These are phyloP conservation scores for Phtheirospermum japonicum DNA, from an alignment of 257 asterid genomes.

Conservation along the genomic window DNA sequence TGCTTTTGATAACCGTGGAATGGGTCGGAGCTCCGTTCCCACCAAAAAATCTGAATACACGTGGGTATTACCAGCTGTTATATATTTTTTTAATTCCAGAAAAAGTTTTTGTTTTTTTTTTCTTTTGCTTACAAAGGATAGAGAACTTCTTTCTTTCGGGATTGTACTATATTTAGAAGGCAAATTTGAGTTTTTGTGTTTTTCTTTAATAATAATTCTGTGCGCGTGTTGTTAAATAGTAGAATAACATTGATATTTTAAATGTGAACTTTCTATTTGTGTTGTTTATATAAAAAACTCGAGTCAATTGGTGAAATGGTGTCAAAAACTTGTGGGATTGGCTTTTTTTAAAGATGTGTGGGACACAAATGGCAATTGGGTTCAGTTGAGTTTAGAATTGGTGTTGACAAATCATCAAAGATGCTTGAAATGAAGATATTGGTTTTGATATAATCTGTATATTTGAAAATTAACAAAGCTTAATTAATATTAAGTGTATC, in stretches of 20 bases:
- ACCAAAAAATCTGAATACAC: conserved; percentile 73
- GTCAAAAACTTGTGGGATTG: conserved; percentile 18
- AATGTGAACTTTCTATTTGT: conserved; percentile 17
- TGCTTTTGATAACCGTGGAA: conserved; percentile 96
- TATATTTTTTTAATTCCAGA: not conserved
- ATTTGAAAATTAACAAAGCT: conserved; percentile 6
- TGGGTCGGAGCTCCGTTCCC: conserved; percentile 93
- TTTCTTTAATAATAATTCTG: conserved; percentile 9
- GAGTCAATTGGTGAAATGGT: conserved; percentile 24
- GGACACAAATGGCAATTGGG: conserved; percentile 23
- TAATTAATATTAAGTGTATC: not conserved
- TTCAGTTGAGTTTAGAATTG: conserved; percentile 19
- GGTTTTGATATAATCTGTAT: not conserved
- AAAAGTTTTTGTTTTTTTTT: not conserved
- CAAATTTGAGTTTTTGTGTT: conserved; percentile 2
- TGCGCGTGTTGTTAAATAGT: conserved; percentile 11
- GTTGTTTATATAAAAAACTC: conserved; percentile 14
- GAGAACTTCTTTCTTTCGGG: too few species aligned
- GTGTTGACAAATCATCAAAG: conserved; percentile 25
- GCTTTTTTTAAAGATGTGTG: conserved; percentile 30
- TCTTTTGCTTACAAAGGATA: not conserved
- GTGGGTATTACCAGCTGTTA: conserved; percentile 44
- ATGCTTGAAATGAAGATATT: conserved; percentile 26
- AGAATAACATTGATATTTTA: too few species aligned
- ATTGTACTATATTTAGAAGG: not conserved